Evolutionary conservation across 2,329 filamentous ascomycete species (phyloP).

Genomic region (Xylariaceae sp.): DNA sequence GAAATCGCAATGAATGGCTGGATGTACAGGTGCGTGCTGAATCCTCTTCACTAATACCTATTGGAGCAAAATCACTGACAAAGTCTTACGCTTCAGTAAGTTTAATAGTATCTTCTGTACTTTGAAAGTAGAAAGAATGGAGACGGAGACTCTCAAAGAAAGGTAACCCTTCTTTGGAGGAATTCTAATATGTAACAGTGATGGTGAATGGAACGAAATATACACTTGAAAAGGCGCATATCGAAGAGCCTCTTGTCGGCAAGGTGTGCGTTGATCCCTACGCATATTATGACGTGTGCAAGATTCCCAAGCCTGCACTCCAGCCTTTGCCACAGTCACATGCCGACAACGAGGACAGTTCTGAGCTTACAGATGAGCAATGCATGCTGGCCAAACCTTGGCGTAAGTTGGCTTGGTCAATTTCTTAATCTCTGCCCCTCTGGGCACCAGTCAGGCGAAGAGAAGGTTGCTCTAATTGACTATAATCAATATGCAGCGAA

Average conservation of each 20-base stretch:
- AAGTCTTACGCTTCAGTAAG: background rate
- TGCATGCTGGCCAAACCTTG: slow-evolving; percentile 34
- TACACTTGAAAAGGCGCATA: slow-evolving; percentile 21
- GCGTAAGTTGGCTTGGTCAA: slow-evolving; percentile 6
- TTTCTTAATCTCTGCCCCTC: background rate
- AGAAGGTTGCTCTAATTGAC: too few species aligned
- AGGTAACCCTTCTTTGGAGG: background rate
- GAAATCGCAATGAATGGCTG: slow-evolving; percentile 32
- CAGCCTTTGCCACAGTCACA: too few species aligned
- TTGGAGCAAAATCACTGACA: background rate
- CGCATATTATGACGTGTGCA: slow-evolving; percentile 33
- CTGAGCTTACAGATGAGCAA: slow-evolving; percentile 32
- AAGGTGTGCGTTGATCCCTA: slow-evolving; percentile 34
- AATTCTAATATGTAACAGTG: slow-evolving; percentile 1
- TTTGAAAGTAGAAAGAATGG: too few species aligned
- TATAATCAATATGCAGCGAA: too few species aligned
- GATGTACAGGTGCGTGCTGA: slow-evolving; percentile 1
- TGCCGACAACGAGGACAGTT: slow-evolving; percentile 11
- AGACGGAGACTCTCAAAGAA: background rate
- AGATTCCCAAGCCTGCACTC: slow-evolving; percentile 29
- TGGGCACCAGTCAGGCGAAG: too few species aligned
- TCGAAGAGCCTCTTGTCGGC: slow-evolving; percentile 26
- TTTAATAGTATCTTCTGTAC: too few species aligned
- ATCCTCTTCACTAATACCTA: background rate
- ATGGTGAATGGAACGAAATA: slow-evolving; percentile 29